Conservation (phyloP, 805 yeast genomes). For the Starmerella riodocensis region DNA sequence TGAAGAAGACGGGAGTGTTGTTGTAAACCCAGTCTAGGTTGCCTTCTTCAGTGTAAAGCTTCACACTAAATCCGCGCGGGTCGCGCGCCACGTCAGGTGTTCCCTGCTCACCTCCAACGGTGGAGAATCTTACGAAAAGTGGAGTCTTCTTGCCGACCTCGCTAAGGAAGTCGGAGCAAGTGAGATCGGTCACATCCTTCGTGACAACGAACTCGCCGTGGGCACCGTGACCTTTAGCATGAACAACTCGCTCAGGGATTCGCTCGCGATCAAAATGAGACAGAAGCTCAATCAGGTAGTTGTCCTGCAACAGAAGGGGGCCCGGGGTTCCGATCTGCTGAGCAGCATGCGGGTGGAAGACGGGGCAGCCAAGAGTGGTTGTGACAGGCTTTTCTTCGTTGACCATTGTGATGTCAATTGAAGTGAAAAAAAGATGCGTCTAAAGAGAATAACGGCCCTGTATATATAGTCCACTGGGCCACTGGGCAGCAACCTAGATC, state of each 20-base stretch:
- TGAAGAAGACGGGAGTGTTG: constrained; percentile 56
- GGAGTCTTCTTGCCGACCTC: constrained; percentile 69
- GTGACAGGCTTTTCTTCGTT: constrained; percentile 26
- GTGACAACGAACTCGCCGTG: constrained; percentile 47
- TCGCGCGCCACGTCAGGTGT: constrained; percentile 55
- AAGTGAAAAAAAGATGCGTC: too few species aligned
- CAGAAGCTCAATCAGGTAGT: constrained; percentile 41
- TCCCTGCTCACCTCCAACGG: constrained; percentile 60
- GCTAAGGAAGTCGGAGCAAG: constrained; percentile 41
- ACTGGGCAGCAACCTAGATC: too few species aligned
- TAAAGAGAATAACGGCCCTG: too few species aligned
- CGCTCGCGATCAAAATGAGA: constrained; percentile 54
- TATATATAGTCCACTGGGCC: too few species aligned
- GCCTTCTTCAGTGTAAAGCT: constrained; percentile 56
- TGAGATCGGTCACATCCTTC: constrained; percentile 42
- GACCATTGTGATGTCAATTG: too few species aligned
- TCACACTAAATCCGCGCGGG: constrained; percentile 56
- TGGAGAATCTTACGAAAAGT: constrained; percentile 45
- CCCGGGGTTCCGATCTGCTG: constrained; percentile 43
- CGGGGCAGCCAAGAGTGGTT: constrained; percentile 44
- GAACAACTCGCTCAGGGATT: constrained; percentile 55
- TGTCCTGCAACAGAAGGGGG: constrained; percentile 46
- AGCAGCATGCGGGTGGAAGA: constrained; percentile 42
- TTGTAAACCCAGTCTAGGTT: constrained; percentile 60
- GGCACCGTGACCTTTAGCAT: constrained; percentile 56